Evolutionary conservation across 805 yeast genomes (phyloP), one percentile per base, ranked within the genome.

Genomic region (Starmera quercuum): DNA sequence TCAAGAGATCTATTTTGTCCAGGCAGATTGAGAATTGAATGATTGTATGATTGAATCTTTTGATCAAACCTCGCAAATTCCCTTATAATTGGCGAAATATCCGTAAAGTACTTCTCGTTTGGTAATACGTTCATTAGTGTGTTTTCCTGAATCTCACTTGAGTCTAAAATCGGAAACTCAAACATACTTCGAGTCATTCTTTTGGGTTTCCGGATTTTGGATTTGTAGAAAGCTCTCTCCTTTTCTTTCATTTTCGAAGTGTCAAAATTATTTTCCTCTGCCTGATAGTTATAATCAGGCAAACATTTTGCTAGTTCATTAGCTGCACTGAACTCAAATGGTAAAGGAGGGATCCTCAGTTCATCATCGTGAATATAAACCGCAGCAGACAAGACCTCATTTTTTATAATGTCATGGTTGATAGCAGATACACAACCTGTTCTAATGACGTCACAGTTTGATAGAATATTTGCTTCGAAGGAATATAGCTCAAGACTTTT

Each of bases 311-410:
- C 9, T 1, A 47, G 11, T 19, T 42, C 47, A 9, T 29, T 7
- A 0, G 66, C 62, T 5, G 62, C 44, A 35, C 61, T 54, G n/a
- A 50, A 40, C 39, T 71, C 77, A 36, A 56, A 61, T 3, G 67
- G 63, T 20, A 64, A 35, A 6, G 61, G 43, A 2, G 44, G 39
- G 16, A 59, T 61, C 2, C 32, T 40, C 12, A 59, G 33, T n/a
- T 42, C 45, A 8, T 47, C 47, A 5, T 64, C 65, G 38, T 56
- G 60, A 20, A 68, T 45, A 24, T 43, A 45, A 15, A 15, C 6
- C 9, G 14, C 29, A 26, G 56, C 51, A 13, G 61, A 46, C 4
- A 67, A 47, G 29, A 64, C 65, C 37, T 65, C 70, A n/a, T 32
- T 35, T 7, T 45, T 42, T 6, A 30, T 10, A 3, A 26, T 24